Conservation (phyloP, 495 filamentous ascomycete species). For the Tuber borchii region DNA sequence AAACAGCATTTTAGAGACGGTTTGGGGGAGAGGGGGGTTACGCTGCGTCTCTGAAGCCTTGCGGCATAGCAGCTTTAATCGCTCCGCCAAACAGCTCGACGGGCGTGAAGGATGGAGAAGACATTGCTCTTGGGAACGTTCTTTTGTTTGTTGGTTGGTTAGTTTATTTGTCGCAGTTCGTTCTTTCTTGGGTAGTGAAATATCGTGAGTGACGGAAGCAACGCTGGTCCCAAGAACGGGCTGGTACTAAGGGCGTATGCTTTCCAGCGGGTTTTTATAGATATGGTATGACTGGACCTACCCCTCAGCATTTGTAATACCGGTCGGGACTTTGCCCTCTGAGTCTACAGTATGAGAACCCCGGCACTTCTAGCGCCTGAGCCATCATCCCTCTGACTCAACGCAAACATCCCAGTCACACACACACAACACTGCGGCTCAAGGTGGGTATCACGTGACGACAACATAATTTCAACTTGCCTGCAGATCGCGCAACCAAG, state of each 20-base stretch:
- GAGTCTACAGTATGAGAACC: background rate
- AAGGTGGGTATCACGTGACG: background rate
- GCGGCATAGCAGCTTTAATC: constrained; percentile 54
- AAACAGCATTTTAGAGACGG: constrained; percentile 46
- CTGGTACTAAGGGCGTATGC: background rate
- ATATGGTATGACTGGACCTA: background rate
- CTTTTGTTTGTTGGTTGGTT: background rate
- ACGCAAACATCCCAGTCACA: background rate
- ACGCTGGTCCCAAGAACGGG: background rate
- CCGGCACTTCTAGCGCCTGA: background rate
- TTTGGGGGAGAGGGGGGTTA: constrained; percentile 49
- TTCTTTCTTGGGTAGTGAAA: background rate
- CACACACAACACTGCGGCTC: background rate
- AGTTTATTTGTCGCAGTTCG: background rate
- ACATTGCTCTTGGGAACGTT: background rate
- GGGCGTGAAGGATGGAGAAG: constrained; percentile 5
- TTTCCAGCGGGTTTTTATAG: constrained; percentile 4
- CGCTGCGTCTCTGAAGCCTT: constrained; percentile 72
- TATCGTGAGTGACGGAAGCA: background rate
- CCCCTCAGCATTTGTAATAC: background rate
- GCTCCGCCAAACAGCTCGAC: constrained; percentile 65
- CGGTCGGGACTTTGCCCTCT: background rate
- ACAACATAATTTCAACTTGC: background rate
- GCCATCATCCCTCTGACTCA: background rate
- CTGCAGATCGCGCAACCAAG: background rate